Base-by-base conservation (phyloP, 2,329 filamentous ascomycete genomes). In the Albifimbria verrucaria region DNA sequence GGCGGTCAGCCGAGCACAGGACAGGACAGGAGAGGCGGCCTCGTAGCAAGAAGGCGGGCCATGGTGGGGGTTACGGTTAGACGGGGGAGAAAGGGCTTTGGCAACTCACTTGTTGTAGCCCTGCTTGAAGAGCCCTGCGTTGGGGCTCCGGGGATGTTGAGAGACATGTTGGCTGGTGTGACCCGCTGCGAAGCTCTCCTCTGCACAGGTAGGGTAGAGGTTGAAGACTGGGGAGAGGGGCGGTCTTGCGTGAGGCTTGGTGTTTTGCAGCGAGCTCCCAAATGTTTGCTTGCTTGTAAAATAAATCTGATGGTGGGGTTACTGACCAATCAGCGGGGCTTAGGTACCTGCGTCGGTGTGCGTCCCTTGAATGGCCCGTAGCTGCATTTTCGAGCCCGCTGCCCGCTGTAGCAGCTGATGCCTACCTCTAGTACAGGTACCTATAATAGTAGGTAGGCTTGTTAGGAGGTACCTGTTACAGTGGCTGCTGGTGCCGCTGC, bases 121-220 rank as follows among this genome's bases (percentile, higher is more conserved):
- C 65, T 87, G 81, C 81, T 97, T 97, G 83, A 99, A 97, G 41
- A 97, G 84, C 72, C 89, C 89, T 68, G 89, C 82, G 73, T 97
- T 96, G 58, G 94, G 65, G 94, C 93, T 73, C 86, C 90, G 59
- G 94, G 94, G 70, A 99, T 95, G 70, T 92, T 90, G 71, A 99
- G 86, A 76, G 94, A 99, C 94, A 99, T 97, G 65, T 61, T 68
- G 43, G 43, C 6, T 17, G n/a, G 43, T n/a, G n/a, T 24, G 43
- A 20, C n/a, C n/a, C n/a, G n/a, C n/a, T n/a, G n/a, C n/a, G n/a
- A 46, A 49, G 53, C 55, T 61, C 55, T 59, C 47, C 4, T 23
- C 11, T 39, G 26, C 45, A 21, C 48, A 18, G 44, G 43, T 15
- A 23, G 17, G 44, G 43, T 15, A 23, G n/a, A n/a, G 24, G 18